These are phyloP conservation scores for Pichia sp. DNA, from an alignment of 1,139 yeast species.

Conservation along the genomic window DNA sequence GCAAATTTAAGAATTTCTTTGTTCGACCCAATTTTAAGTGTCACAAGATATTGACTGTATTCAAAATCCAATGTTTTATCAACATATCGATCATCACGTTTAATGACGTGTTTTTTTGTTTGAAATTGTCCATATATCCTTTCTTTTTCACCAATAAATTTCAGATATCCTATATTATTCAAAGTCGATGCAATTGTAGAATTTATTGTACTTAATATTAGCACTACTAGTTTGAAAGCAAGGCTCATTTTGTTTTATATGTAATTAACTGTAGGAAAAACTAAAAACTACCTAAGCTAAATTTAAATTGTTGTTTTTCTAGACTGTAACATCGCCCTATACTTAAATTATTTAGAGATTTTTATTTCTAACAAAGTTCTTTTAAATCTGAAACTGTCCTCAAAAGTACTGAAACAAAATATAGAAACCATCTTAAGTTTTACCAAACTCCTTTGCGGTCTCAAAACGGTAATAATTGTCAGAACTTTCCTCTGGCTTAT, in stretches of 20 bases:
- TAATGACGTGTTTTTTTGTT: background rate
- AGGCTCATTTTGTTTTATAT: background rate
- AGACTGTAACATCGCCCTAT: background rate
- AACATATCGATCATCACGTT: background rate
- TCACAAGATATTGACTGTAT: constrained; percentile 28
- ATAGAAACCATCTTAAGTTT: background rate
- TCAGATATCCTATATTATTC: background rate
- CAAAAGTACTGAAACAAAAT: background rate
- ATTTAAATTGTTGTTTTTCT: background rate
- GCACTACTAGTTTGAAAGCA: background rate
- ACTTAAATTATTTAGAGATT: background rate
- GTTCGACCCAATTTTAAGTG: constrained; percentile 48
- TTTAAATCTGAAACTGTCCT: background rate
- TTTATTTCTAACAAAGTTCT: background rate
- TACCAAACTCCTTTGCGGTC: background rate
- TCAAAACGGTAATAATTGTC: background rate
- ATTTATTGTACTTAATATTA: background rate
- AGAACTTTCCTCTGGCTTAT: background rate
- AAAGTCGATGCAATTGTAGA: background rate
- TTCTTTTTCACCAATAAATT: background rate
- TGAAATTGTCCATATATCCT: background rate
- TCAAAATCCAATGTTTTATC: background rate
- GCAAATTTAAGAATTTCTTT: constrained; percentile 44
- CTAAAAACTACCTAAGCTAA: background rate
- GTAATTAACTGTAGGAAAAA: too few relatives aligned